Evolutionary conservation across 169 alveolate species (phyloP).

Genomic region (Condylostoma magnum): DNA sequence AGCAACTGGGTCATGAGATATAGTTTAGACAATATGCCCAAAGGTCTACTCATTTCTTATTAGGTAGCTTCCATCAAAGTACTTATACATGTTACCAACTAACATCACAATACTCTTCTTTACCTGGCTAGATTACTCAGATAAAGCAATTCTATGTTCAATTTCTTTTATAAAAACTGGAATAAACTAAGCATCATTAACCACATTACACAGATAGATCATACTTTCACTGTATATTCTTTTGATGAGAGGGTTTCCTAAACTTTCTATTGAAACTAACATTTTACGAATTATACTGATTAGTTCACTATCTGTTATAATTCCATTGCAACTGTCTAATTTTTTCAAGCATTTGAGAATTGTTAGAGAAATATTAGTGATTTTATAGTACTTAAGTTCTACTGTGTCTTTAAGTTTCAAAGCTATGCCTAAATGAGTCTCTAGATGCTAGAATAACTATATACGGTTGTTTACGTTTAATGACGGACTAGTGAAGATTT

Average conservation of each 20-base stretch:
- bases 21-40: constrained; percentile 25
- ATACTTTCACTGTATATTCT: constrained; percentile 7
- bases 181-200: constrained; percentile 19
- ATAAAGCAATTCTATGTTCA: constrained; percentile 15
- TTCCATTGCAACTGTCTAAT: neutral
- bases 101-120: constrained; percentile 17
- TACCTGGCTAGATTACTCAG: neutral
- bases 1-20: constrained; percentile 14
- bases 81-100: constrained; percentile 20
- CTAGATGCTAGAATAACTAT: neutral
- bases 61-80: neutral
- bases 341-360: neutral
- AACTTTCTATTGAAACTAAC: constrained; percentile 5
- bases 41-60: constrained; percentile 6
- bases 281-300: neutral
- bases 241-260: constrained; percentile 10
- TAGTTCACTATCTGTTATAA: constrained; percentile 9
- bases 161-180: constrained; percentile 29
- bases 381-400: neutral
- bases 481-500: neutral
- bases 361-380: constrained; percentile 2
- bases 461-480: constrained; percentile 9
- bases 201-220: constrained; percentile 24
- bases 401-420: neutral
- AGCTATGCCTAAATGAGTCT: neutral